Percentiles rank a stretch among this genome's conserved stretches.
Conservation (phyloP, 768 basidiomycete genomes). For the Agrocybe pediades region DNA sequence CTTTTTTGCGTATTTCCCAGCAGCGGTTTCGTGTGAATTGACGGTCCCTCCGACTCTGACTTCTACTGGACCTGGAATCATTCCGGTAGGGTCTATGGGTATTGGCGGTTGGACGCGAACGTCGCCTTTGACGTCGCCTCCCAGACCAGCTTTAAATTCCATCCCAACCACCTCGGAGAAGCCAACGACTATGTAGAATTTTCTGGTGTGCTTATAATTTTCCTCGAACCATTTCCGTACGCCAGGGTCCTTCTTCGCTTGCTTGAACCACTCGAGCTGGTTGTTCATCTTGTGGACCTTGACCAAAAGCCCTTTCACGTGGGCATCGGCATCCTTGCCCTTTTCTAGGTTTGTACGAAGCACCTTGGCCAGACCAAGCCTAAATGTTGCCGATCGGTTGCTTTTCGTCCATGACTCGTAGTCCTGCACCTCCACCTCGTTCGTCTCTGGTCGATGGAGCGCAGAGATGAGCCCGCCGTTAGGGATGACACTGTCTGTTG, state of each 20-base stretch:
- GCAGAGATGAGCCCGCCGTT: background rate
- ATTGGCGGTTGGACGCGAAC: no score
- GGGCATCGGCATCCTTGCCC: background rate
- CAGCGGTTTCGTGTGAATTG: background rate
- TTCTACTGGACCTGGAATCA: no score
- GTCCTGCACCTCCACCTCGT: background rate
- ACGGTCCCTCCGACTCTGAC: background rate
- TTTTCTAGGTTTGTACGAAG: background rate
- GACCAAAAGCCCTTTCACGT: background rate
- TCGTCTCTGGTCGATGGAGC: background rate
- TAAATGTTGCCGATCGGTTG: background rate
- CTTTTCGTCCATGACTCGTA: background rate
- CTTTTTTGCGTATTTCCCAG: background rate
- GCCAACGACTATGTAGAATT: background rate
- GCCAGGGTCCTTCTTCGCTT: background rate
- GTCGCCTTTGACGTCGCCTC: no score
- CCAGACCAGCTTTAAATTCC: background rate
- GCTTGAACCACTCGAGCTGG: background rate
- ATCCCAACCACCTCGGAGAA: background rate
- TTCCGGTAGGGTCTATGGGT: no score
- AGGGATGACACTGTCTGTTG: no score
- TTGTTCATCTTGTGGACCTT: background rate
- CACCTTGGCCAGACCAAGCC: background rate
- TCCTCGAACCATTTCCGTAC: background rate
- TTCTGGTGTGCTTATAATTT: background rate